Base-by-base conservation (phyloP, 805 yeast species). In the Clavispora phyllophila region DNA sequence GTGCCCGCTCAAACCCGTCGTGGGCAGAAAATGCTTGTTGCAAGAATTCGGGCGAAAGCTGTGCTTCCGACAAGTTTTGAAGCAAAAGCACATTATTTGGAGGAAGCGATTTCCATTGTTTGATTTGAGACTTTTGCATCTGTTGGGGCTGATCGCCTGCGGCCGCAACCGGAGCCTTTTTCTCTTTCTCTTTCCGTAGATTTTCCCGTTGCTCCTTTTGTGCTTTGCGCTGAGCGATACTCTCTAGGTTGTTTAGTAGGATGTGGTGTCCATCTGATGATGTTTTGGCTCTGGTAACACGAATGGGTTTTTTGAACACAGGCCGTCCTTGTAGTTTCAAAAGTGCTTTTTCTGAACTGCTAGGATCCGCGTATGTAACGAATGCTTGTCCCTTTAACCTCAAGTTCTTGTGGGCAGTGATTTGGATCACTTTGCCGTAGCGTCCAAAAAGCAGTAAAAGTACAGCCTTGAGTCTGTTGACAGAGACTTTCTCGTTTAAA, bases 361-460 rank as follows among this genome's bases (percentile, higher is more conserved):
- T 65, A 1, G 54, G 52, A 15, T 59, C 55, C 3, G 63, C 69
- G 40, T 81, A 78, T 0, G 86, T 77, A 5, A 87, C 71, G 58
- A 86, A 87, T 1, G 95, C 96, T 60, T 87, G 96, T 2, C 96
- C 96, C 43, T 82, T 73, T 75, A 83, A 71, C 47, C 70, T 73
- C n/a, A 86, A 53, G 50, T 79, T 82, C 45, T 74, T 75, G 44
- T 78, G 80, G 1, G 87, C 78, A 2, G 75, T 66, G 10, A 87
- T 62, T 24, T 73, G 75, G 13, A 71, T 43, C 1, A 83, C 63
- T 1, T 66, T 66, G 0, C 83, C 82, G 54, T 65, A 75, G 14
- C 66, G 56, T 3, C 53, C 52, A 44, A 82, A 82, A 0, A 72
- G 46, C 8, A 60, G 56, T 3, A 43, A 43, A 2, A 87, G 66